Conservation (phyloP, 495 filamentous ascomycete species). For the Aspergillus kassunensis region DNA sequence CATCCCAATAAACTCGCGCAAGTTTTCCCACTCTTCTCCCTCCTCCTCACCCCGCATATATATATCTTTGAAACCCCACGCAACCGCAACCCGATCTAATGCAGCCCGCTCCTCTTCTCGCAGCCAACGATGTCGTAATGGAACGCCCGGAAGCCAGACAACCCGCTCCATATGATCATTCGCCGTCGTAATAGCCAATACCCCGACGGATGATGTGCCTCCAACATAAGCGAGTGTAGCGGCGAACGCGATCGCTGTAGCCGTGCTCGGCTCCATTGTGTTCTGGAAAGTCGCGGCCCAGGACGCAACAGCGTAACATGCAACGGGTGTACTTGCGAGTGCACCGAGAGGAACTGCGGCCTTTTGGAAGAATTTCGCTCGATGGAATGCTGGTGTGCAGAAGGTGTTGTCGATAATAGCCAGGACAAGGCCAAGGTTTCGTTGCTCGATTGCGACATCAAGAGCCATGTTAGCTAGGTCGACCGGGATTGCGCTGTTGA, state of each 20-base stretch:
- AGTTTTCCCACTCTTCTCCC: constrained; percentile 79
- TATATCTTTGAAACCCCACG: constrained; percentile 85
- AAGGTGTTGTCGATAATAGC: constrained; percentile 78
- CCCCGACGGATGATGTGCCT: constrained; percentile 71
- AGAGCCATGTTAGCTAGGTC: constrained; percentile 66
- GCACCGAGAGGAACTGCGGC: constrained; percentile 48
- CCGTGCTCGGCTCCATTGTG: constrained; percentile 63
- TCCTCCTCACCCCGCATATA: constrained; percentile 83
- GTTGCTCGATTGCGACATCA: constrained; percentile 67
- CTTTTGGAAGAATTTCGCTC: constrained; percentile 57
- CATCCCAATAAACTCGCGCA: constrained; percentile 73
- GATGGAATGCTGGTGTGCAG: constrained; percentile 64
- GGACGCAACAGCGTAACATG: constrained; percentile 63
- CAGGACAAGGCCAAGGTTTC: constrained; percentile 70
- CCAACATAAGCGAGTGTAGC: constrained; percentile 78
- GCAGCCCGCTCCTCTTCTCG: constrained; percentile 91
- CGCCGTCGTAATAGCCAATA: constrained; percentile 76
- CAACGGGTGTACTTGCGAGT: constrained; percentile 59
- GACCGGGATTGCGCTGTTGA: constrained; percentile 66
- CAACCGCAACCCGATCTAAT: constrained; percentile 75
- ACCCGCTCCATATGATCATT: constrained; percentile 96
- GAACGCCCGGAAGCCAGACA: constrained; percentile 76
- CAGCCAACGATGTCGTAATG: constrained; percentile 81
- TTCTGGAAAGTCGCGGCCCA: constrained; percentile 55
- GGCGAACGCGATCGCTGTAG: constrained; percentile 73